Conservation (phyloP, 805 yeast genomes). For the Saitoella complicata region DNA sequence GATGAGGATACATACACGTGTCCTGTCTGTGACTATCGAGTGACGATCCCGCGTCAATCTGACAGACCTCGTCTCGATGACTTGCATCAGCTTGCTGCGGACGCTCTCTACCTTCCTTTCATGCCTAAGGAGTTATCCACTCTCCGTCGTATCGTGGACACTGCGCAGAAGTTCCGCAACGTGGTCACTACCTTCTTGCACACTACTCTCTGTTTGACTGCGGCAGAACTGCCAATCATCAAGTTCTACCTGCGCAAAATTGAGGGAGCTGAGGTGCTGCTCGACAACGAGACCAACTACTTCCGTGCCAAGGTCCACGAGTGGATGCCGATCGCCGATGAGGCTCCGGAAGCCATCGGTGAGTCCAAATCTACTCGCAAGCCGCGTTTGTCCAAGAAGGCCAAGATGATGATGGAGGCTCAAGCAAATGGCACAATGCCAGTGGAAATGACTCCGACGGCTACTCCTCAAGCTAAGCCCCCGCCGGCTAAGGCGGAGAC, state of each 20-base stretch:
- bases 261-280: constrained; percentile 27
- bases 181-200: background rate
- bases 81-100: constrained; percentile 17
- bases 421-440: no score
- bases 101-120: constrained; percentile 19
- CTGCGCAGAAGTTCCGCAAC: constrained; percentile 13
- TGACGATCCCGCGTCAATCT: constrained; percentile 20
- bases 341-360: constrained; percentile 17
- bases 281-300: constrained; percentile 22
- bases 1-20: constrained; percentile 32
- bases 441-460: no score
- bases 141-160: constrained; percentile 11
- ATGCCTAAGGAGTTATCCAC: constrained; percentile 23
- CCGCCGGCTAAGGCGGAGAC: no score
- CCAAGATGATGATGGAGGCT: constrained; percentile 1
- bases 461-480: no score
- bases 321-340: constrained; percentile 17
- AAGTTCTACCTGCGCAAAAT: constrained; percentile 33
- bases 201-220: background rate
- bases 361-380: constrained; percentile 11
- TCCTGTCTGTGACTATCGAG: constrained; percentile 34
- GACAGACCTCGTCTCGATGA: constrained; percentile 23
- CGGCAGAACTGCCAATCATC: constrained; percentile 15
- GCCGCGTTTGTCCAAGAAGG: constrained; percentile 8
- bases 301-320: constrained; percentile 18